Base-by-base conservation (phyloP, 805 yeast species). In the Pichia exigua region DNA sequence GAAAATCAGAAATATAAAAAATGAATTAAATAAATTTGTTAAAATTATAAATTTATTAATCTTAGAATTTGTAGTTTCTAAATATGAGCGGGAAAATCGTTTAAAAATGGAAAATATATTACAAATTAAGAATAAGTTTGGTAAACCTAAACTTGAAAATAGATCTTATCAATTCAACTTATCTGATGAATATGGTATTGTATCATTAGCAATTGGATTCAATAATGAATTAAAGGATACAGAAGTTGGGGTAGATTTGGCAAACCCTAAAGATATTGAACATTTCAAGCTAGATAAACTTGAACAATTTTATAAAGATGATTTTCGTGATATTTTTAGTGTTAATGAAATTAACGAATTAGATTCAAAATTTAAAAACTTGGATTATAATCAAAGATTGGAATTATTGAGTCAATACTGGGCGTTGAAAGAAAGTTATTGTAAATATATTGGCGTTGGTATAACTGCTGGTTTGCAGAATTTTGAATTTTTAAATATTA, bases 341-440 rank as follows among this genome's bases (percentile, higher is more conserved):
- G 49, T 45, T 4, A 24, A 39, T 4, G 73, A 69, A 48, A 44
- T 61, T 6, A 44, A 47, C 8, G 59, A 65, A 26, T 55, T 82
- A 10, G 50, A 54, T 7, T n/a, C 27, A 0, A 46, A 57, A 2
- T 50, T 59, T 20, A 32, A 38, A 18, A 24, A 21, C 5, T 42
- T 50, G 8, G 44, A 50, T 13, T 40, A 52, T 10, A 51, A 48
- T 1, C 49, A 45, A n/a, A 55, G 60, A 9, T 56, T 69, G 17
- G 41, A 47, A 15, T 35, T 52, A 11, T 76, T 84, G 57, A 77
- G 84, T 20, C 79, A 79, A 41, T 72, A 76, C 38, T 87, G 96
- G 96, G 85, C 95, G 0, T 64, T 87, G 49, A 87, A 87, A 61
- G 96, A 87, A 62, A 80, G 88, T 21, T 85, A 79, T 60, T 76